Base-by-base conservation (phyloP, 164 flowering plant genomes). In the Brasenia schreberi region DNA sequence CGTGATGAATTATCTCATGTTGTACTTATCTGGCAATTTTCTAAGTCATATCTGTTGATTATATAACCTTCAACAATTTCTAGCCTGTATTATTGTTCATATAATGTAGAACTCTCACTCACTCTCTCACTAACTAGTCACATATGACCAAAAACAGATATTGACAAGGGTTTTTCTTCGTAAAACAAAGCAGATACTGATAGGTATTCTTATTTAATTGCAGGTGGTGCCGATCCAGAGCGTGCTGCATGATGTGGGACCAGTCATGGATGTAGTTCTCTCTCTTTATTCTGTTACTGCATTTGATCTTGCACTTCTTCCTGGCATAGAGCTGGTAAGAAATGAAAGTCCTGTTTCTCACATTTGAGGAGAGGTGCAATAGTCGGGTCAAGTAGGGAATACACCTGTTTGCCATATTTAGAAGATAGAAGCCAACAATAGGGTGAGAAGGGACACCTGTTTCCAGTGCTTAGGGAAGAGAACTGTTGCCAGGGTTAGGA, bases 271-370 rank as follows among this genome's bases (percentile, higher is more conserved):
- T 19, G 79, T 82, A 7, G 65, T 43, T 18, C 74, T 92, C 23
- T 27, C 76, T 61, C 95, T 96, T 5, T 71, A 74, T 74, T 92
- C 98, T 11, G 74, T 92, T 42, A 84, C 85, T 7, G 80, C 96
- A 19, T 70, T 88, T 67, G 95, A 92, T 78, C 67, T 92, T 64
- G 70, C 63, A 70, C 67, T 75, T 4, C 14, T 44, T 6, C 74
- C 70, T 2, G 64, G 63, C 67, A 62, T 63, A n/a, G 78, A 70
- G 65, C 63, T 79, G 27, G 59, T 49, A 18, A 49, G 12, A 49
- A 49, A 49, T 49, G 53, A 7, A 49, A 49, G 3, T 4, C 53
- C 53, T 49, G 53, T 49, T 12, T 49, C 53, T 49, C 53, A 49
- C 5, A 7, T 49, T 49, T 49, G 53, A 12, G 5, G 53, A 49